Evolutionary conservation across 1,284 basidiomycete genomes (phyloP).

Genomic region (Schizophyllum amplum): DNA sequence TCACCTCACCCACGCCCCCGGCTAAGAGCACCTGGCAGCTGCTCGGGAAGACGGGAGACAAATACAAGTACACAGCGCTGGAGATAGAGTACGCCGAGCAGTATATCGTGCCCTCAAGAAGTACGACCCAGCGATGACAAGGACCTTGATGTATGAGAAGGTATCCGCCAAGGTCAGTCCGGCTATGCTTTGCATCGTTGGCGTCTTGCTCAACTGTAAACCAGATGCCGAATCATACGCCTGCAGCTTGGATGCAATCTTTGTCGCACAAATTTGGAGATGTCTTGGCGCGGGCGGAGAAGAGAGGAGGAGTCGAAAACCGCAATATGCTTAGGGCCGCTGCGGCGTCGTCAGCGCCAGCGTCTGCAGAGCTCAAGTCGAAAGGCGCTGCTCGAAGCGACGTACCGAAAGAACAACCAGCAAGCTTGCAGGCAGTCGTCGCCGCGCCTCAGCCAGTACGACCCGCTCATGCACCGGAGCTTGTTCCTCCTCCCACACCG

Average conservation of each 20-base stretch:
- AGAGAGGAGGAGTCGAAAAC: slow-evolving; percentile 27
- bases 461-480: too few species aligned
- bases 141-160: slow-evolving; percentile 14
- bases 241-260: slow-evolving; percentile 29
- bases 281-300: slow-evolving; percentile 22
- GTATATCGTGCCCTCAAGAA: slow-evolving; percentile 24
- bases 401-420: too few species aligned
- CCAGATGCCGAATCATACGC: slow-evolving; percentile 35
- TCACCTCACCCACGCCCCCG: slow-evolving; percentile 36
- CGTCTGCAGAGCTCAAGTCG: slow-evolving; percentile 3
- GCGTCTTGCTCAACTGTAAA: background rate
- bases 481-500: too few species aligned
- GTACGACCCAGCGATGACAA: slow-evolving; percentile 21
- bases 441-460: too few species aligned
- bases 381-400: background rate
- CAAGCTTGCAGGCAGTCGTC: too few species aligned
- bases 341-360: background rate
- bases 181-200: background rate
- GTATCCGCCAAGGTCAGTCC: slow-evolving; percentile 22
- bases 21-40: slow-evolving; percentile 23
- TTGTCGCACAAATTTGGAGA: slow-evolving; percentile 11
- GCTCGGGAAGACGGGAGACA: slow-evolving; percentile 16
- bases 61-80: slow-evolving; percentile 34
- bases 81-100: slow-evolving; percentile 35
- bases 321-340: slow-evolving; percentile 21